phyloP scores from a whole-genome alignment of 2,329 filamentous ascomycete genomes.

The Aspergillus bombycis region DNA sequence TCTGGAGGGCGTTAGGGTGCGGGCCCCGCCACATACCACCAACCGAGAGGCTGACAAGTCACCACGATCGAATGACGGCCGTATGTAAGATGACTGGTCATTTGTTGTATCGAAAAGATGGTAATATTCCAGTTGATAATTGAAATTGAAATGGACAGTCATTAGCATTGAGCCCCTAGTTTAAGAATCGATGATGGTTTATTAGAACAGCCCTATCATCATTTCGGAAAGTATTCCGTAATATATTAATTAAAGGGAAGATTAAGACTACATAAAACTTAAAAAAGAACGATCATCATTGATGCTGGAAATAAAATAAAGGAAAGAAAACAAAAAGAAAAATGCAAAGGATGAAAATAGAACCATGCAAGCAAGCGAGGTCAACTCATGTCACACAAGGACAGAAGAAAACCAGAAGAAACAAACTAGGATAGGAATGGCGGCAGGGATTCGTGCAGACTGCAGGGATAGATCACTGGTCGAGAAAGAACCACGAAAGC shows the following conservation, averaged over 20 bases:
- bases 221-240: neutral
- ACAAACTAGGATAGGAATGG: slow-evolving; percentile 15
- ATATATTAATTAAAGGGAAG: neutral
- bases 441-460: slow-evolving; percentile 26
- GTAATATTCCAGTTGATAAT: neutral
- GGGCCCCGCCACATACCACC: slow-evolving; percentile 18
- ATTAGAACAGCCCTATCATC: neutral
- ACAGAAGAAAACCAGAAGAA: slow-evolving; percentile 18
- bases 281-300: no score
- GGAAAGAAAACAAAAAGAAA: neutral
- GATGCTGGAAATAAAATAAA: no score
- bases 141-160: neutral
- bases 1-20: slow-evolving; percentile 26
- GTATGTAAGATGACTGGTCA: slow-evolving; percentile 19
- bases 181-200: neutral
- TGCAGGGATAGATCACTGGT: slow-evolving; percentile 25
- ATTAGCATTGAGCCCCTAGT: neutral
- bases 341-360: neutral
- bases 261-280: neutral
- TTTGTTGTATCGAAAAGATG: neutral
- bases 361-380: slow-evolving; percentile 27
- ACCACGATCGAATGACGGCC: slow-evolving; percentile 15
- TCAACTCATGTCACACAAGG: slow-evolving; percentile 25
- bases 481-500: slow-evolving; percentile 27
- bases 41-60: slow-evolving; percentile 20